A percentile compares a stretch with the other conserved stretches of the same genome.
Evolutionary conservation across 2,329 filamentous ascomycete species (phyloP).

Genomic region (Colletotrichum noveboracense): DNA sequence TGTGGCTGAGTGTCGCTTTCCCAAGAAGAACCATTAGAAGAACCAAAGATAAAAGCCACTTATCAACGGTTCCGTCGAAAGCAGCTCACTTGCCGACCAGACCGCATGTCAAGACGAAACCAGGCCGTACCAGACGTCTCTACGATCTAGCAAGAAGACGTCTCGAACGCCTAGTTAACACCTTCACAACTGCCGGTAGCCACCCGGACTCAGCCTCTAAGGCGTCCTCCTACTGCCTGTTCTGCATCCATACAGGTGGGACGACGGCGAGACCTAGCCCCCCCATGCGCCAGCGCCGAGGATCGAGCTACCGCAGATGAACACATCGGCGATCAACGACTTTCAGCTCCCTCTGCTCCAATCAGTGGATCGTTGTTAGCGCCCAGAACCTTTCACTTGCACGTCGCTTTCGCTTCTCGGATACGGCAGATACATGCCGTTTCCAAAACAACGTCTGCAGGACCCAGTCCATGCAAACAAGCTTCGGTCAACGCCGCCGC

Average conservation of each 20-base stretch:
- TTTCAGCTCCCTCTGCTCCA: neutral
- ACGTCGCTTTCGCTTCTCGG: neutral
- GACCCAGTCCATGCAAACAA: neutral
- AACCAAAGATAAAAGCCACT: accelerated
- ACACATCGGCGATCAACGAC: neutral
- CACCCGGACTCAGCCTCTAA: accelerated
- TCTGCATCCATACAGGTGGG: neutral
- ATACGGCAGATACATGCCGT: neutral
- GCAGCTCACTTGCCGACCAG: neutral
- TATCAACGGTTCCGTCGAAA: neutral
- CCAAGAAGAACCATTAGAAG: neutral
- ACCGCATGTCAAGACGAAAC: neutral
- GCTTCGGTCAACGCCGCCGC: neutral
- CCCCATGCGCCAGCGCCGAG: neutral
- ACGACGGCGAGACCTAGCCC: neutral
- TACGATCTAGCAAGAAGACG: neutral
- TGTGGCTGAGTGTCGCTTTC: neutral
- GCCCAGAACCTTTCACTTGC: neutral
- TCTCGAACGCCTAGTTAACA: neutral
- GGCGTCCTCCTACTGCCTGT: neutral
- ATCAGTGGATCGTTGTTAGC: neutral
- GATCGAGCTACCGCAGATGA: neutral
- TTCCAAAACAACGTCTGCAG: neutral
- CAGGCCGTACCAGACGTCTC: neutral
- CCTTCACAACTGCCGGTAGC: neutral